Base-by-base conservation (phyloP, 257 asterid genomes). In the Thymus mandschuricus region DNA sequence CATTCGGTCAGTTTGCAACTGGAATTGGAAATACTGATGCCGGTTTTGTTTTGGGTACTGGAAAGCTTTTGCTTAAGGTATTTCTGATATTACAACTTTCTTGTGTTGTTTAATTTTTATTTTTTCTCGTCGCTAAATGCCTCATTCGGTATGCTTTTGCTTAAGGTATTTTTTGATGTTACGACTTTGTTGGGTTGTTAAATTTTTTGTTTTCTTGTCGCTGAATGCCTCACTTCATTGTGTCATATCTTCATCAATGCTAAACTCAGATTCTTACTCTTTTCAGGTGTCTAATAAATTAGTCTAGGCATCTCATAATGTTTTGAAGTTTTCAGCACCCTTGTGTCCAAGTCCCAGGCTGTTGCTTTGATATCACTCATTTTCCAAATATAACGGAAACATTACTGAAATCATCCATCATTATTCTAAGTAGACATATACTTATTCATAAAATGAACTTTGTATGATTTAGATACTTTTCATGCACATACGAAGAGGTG, bases 11-110 rank as follows among this genome's bases (percentile, higher is more conserved):
- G 73, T 89, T 95, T 81, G 92, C 99, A 45, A 88, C 96, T 73
- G 97, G 98, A 75, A 92, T 92, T 76, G 98, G 99, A 68, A 92
- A 78, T 73, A 95, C 99, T 64, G 98, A 95, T 95, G 91, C 99
- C 0, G 97, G 98, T 33, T 95, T 95, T 60, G 97, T 95, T 35
- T 76, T 92, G 57, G 98, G 99, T 45, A 61, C 99, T 29, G 98
- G 99, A 76, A 95, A 95, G 85, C 92, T 95, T 85, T 84, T 95
- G 85, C 96, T 95, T 57, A 92, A 95, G 99, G 99, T 88, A 71
- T 64, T 69, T 48, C 46, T 71, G 64, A 51, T 21, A 58, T 40
- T 61, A 62, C 35, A 35, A 7, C 1, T 55, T 38, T 48, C 59
- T 44, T 69, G 5, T 64, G 38, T 44, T 67, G 40, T 72, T 54